Conservation (phyloP, 768 basidiomycete species). For the Leucocoprinus leucothites region DNA sequence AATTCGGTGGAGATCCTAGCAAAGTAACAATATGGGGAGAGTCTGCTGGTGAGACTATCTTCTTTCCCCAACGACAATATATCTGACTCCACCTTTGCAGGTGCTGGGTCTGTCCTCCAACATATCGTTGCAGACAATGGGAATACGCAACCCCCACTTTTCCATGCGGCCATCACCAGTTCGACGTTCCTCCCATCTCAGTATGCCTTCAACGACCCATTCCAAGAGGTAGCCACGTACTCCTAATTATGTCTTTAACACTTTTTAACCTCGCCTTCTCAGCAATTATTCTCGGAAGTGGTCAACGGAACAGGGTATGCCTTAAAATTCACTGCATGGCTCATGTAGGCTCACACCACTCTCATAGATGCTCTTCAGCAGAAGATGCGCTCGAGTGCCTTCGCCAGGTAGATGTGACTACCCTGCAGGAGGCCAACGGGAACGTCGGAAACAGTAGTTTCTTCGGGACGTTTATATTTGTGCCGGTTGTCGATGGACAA, state of each 20-base stretch:
- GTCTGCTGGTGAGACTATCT: conserved; percentile 22
- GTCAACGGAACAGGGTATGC: conserved; percentile 3
- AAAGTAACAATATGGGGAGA: conserved; percentile 44
- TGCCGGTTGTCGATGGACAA: conserved; percentile 48
- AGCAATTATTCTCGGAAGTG: conserved; percentile 3
- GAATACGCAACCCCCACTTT: conserved; percentile 40
- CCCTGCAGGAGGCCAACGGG: conserved; percentile 32
- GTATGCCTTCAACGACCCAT: conserved; percentile 37
- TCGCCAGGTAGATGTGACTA: conserved; percentile 26
- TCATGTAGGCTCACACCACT: not conserved
- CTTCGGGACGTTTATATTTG: conserved; percentile 37
- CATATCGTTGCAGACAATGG: conserved; percentile 46
- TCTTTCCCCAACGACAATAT: not conserved
- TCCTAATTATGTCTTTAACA: too few species aligned
- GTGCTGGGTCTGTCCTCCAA: conserved; percentile 48
- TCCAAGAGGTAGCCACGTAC: conserved; percentile 29
- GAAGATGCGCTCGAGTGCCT: conserved; percentile 38
- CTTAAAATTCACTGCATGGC: not conserved
- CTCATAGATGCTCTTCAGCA: conserved; percentile 30
- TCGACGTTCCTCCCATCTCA: conserved; percentile 44
- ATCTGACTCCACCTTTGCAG: conserved; percentile 14
- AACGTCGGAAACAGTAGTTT: conserved; percentile 30
- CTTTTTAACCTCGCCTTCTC: not conserved
- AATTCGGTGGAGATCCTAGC: conserved; percentile 39
- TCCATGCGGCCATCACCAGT: conserved; percentile 41